Percentiles rank a stretch among this genome's conserved stretches.
These are phyloP conservation scores for Odonthalia washingtoniensis DNA, from an alignment of 31 red algal genomes.

Conservation along the genomic window DNA sequence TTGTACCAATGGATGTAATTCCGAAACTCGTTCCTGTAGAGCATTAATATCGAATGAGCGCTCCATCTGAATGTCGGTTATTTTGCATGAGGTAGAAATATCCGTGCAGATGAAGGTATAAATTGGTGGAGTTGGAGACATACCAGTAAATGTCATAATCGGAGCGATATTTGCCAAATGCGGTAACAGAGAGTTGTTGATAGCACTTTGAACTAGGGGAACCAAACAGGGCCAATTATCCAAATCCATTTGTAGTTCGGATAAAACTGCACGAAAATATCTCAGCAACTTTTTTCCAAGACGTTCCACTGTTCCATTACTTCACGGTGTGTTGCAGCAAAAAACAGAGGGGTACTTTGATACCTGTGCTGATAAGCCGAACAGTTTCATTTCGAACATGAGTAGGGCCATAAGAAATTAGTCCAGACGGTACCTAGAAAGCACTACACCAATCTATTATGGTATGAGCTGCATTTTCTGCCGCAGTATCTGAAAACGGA, in stretches of 20 bases:
- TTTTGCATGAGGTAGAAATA: neutral
- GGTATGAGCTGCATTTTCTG: neutral
- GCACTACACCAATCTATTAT: neutral
- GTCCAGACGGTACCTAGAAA: neutral
- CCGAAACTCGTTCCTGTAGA: neutral
- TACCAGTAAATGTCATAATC: constrained; percentile 29
- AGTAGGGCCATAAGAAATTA: constrained; percentile 1
- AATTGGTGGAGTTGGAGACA: constrained; percentile 26
- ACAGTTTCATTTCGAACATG: neutral
- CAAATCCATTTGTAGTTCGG: no score
- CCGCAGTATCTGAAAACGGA: neutral
- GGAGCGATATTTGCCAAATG: constrained; percentile 23
- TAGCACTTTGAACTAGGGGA: constrained; percentile 36
- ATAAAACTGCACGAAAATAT: no score
- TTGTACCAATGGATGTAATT: neutral
- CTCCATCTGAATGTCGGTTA: neutral
- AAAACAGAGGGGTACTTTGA: neutral
- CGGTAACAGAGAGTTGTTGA: constrained; percentile 22
- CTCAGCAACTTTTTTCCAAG: constrained; percentile 1
- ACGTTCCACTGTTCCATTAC: constrained; percentile 11
- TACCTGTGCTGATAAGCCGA: neutral
- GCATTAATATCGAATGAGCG: neutral
- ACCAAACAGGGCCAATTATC: constrained; percentile 30
- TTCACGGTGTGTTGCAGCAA: neutral
- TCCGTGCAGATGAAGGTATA: constrained; percentile 10